Base-by-base conservation (phyloP, 208 protist genomes). In the Trypanosoma grayi region DNA sequence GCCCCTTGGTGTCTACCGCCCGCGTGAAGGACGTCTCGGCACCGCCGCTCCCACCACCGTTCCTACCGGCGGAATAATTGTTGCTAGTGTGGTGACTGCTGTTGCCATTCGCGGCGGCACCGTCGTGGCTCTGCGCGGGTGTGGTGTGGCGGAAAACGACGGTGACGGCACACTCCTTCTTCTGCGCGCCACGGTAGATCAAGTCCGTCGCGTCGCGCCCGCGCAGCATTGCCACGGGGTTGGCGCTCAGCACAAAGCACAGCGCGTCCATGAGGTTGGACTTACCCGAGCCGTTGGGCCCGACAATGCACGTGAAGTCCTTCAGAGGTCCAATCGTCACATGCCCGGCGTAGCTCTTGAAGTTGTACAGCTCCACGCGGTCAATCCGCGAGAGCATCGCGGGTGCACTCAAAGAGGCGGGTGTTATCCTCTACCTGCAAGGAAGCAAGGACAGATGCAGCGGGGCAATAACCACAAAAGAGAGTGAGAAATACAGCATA, bases 211-310 rank as follows among this genome's bases (percentile, higher is more conserved):
- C 60, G 10, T 75, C 47, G 24, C 67, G 81, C 20, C 88, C 80
- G 28, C 98, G 93, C 39, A 99, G 72, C 36, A 66, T 60, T 5
- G 68, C 63, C 20, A 82, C 66, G 13, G 66, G 16, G 43, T 83
- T 76, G 30, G 79, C 73, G 43, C 96, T 96, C n/a, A 99, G 66
- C 13, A 98, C 98, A 70, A 99, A 99, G 48, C 82, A 87, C 16
- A 99, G 82, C 10, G 98, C 98, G 69, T 99, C 98, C 96, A 99
- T 99, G n/a, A 99, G 44, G 76, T 99, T 99, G 9, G 90, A 98
- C 73, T 99, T 99, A 52, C 98, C 98, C 13, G 87, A 71, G 39
- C 98, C 98, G 83, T 99, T 99, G 22, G 98, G 98, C 0, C 98
- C 98, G 52, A 99, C 98, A 27, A 99, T 90, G 60, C 97, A 97